Evolutionary conservation across 768 basidiomycete genomes (phyloP).

Genomic region (Asterophora parasitica): DNA sequence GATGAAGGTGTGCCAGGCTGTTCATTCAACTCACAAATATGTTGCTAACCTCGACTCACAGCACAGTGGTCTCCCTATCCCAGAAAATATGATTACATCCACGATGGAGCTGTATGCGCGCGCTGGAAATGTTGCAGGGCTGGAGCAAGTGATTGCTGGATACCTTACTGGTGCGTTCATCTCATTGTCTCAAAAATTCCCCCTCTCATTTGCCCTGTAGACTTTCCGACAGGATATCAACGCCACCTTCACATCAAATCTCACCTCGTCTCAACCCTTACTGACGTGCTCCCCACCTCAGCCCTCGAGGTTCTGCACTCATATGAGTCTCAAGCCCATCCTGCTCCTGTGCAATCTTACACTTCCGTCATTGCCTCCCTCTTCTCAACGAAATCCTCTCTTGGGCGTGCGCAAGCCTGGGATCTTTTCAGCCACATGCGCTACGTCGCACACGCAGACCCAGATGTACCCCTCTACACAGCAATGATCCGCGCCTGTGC

Average conservation of each 20-base stretch:
- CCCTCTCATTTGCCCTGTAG: slow-evolving; percentile 18
- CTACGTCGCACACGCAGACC: slow-evolving; percentile 84
- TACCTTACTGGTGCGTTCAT: slow-evolving; percentile 38
- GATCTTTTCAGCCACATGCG: slow-evolving; percentile 96
- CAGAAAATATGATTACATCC: slow-evolving; percentile 39
- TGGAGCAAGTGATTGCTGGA: slow-evolving; percentile 41
- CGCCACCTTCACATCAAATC: slow-evolving; percentile 71
- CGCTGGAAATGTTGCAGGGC: slow-evolving; percentile 37
- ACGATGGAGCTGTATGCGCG: slow-evolving; percentile 48
- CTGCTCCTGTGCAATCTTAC: slow-evolving; percentile 74
- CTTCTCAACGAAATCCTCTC: slow-evolving; percentile 42
- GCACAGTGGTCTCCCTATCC: slow-evolving; percentile 37
- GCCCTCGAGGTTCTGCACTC: slow-evolving; percentile 67
- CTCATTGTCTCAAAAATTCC: not conserved
- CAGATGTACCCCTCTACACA: slow-evolving; percentile 68
- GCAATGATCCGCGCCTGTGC: slow-evolving; percentile 89
- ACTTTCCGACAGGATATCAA: slow-evolving; percentile 46
- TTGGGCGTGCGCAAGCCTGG: slow-evolving; percentile 79
- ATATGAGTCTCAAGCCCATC: slow-evolving; percentile 60
- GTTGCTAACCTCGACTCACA: slow-evolving; percentile 14
- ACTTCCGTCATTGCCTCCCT: slow-evolving; percentile 59
- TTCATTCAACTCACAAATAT: not conserved
- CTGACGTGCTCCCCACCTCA: slow-evolving; percentile 46
- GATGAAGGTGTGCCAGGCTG: slow-evolving; percentile 40
- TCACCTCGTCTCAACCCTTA: slow-evolving; percentile 48